Evolutionary conservation across 1,139 yeast species (phyloP), one percentile per base, ranked within the genome.

Genomic region (Lodderomyces margitis): DNA sequence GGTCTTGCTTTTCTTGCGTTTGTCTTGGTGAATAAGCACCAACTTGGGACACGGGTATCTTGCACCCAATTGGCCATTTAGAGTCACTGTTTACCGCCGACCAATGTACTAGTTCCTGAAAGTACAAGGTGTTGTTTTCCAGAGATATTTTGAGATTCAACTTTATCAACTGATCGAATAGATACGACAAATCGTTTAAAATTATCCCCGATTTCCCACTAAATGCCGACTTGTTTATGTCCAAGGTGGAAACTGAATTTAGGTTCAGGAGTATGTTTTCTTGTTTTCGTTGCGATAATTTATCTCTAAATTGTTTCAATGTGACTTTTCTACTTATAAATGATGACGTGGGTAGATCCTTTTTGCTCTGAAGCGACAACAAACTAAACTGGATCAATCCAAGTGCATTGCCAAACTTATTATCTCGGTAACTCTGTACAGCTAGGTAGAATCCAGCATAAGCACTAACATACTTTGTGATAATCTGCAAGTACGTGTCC

Each of bases 61-160:
- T 59, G 6, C 62, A 55, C 0, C 77, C 77, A 37, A 68, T 48
- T 0, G 78, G 78, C 78, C 78, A 73, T 48, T 68, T 70, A 6
- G 70, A 59, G 44, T 71, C 77, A 27, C 58, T 56, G 21, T 57
- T 57, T 2, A 68, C 60, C 36, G 66, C 74, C 37, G 57, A 60
- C 68, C 73, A 70, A 41, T 61, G 60, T 1, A 61, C 58, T 5
- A 72, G 64, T 9, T 53, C 49, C 38, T 73, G 74, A 46, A 72
- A 73, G 23, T 55, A 59, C 35, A 73, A 55, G 44, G 66, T 68
- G 38, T 69, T 63, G 45, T 73, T 73, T 42, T 72, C 77, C 48
- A 70, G 71, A n/a, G 66, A 57, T 37, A 59, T 67, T 48, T 68
- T 70, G 32, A 70, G 53, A 41, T 67, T 71, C 25, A 68, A 54